phyloP scores from a whole-genome alignment of 257 asterid species.

The Fraxinus pennsylvanica region DNA sequence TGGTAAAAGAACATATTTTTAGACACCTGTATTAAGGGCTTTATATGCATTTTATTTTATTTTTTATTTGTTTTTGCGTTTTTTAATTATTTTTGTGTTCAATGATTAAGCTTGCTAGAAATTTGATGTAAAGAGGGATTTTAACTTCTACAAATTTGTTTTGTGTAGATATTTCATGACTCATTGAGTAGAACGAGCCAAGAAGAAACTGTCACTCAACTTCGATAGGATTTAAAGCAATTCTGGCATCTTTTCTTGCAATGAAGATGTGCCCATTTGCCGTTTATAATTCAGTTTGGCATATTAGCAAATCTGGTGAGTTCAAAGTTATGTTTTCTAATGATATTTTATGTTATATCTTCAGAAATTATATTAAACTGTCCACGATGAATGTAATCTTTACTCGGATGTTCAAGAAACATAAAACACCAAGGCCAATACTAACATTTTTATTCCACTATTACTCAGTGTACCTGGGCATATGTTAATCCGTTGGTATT shows the following conservation, averaged over 20 bases:
- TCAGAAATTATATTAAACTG: too few relatives aligned
- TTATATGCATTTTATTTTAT: too few relatives aligned
- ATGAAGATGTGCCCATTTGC: slow-evolving; percentile 27
- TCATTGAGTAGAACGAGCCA: slow-evolving; percentile 25
- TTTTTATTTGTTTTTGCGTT: too few relatives aligned
- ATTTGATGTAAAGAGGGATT: not conserved
- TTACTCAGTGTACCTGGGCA: slow-evolving; percentile 50
- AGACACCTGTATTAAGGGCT: too few relatives aligned
- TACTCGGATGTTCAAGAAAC: too few relatives aligned
- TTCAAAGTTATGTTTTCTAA: slow-evolving; percentile 7
- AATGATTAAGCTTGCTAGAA: too few relatives aligned
- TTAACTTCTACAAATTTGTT: not conserved
- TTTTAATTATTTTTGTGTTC: too few relatives aligned
- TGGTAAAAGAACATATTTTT: too few relatives aligned
- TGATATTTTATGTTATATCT: not conserved
- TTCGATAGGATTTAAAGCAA: slow-evolving; percentile 14
- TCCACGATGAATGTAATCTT: too few relatives aligned
- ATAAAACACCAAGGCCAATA: too few relatives aligned
- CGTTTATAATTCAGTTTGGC: slow-evolving; percentile 31
- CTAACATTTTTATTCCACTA: slow-evolving; percentile 60
- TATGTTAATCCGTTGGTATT: not conserved
- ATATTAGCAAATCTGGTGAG: slow-evolving; percentile 25
- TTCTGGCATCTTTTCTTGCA: slow-evolving; percentile 37
- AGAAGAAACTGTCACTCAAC: slow-evolving; percentile 17
- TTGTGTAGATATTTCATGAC: not conserved